Conservation (phyloP, 2,329 filamentous ascomycete species). For the Chaetomiaceae sp. region DNA sequence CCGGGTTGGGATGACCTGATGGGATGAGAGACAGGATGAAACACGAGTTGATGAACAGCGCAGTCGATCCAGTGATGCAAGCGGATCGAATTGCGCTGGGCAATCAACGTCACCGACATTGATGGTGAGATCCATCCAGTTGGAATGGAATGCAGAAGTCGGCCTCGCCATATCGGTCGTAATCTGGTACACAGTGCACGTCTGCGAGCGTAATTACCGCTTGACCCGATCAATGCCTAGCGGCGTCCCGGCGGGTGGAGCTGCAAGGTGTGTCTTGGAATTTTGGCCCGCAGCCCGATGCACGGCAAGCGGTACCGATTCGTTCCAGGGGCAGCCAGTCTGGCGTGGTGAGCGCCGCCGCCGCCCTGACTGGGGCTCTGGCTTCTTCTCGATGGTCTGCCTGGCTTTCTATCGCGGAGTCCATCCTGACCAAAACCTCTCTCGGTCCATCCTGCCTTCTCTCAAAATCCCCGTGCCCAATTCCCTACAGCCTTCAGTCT, state of each 20-base stretch:
- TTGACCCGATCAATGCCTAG: constrained; percentile 9
- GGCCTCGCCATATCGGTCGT: too few relatives aligned
- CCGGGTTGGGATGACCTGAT: not conserved
- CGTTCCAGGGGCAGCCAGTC: constrained; percentile 20
- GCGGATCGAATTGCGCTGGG: not conserved
- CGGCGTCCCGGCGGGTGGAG: constrained; percentile 5
- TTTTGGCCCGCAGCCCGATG: constrained; percentile 20
- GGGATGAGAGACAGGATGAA: not conserved
- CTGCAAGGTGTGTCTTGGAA: constrained; percentile 23
- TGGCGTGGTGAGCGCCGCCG: constrained; percentile 19
- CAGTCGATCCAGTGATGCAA: constrained; percentile 4
- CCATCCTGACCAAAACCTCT: constrained; percentile 13
- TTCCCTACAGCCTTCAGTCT: constrained; percentile 18
- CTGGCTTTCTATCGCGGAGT: not conserved
- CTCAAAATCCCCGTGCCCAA: not conserved
- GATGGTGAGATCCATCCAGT: not conserved
- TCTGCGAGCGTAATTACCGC: not conserved
- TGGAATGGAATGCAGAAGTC: not conserved
- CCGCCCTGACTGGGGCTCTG: too few relatives aligned
- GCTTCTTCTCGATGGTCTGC: constrained; percentile 3
- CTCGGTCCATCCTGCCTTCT: constrained; percentile 6
- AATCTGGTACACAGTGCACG: too few relatives aligned
- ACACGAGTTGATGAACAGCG: not conserved
- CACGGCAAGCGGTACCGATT: constrained; percentile 20
- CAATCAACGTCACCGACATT: not conserved